phyloP scores from a whole-genome alignment of 129 eudicot genomes.

The Lonicera japonica region DNA sequence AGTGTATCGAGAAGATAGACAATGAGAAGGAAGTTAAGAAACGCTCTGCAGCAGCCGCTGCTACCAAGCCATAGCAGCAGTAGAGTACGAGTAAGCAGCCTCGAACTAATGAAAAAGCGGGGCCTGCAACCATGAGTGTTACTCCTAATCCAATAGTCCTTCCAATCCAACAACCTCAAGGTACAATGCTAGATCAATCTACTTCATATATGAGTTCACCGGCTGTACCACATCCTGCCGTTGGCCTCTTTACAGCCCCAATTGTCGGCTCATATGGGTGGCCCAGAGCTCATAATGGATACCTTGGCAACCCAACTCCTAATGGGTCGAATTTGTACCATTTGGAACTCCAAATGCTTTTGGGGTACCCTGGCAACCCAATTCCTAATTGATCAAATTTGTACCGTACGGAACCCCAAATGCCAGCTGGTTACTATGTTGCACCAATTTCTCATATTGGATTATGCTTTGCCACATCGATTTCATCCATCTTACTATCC shows the following conservation, averaged over 20 bases:
- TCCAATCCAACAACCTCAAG: slow-evolving; percentile 11
- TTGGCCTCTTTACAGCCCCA: slow-evolving; percentile 14
- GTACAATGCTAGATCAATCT: slow-evolving; percentile 10
- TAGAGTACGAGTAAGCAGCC: slow-evolving; percentile 14
- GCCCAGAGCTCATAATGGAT: slow-evolving; percentile 4
- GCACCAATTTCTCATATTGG: slow-evolving; percentile 18
- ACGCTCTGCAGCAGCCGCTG: slow-evolving; percentile 18
- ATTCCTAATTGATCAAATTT: too few species aligned
- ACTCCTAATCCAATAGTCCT: slow-evolving; percentile 13
- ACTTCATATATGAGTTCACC: not conserved
- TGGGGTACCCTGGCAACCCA: too few species aligned
- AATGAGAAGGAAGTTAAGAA: slow-evolving; percentile 23
- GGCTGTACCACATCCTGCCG: not conserved
- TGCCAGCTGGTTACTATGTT: slow-evolving; percentile 23
- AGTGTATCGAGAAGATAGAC: slow-evolving; percentile 29
- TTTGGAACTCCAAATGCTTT: too few species aligned
- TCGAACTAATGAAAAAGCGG: slow-evolving; percentile 5
- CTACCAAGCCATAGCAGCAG: slow-evolving; percentile 16
- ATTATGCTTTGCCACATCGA: slow-evolving; percentile 21
- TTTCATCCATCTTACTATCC: slow-evolving; percentile 33
- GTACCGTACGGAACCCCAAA: slow-evolving; percentile 20
- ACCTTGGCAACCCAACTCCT: too few species aligned
- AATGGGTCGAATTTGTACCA: too few species aligned
- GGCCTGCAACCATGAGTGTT: slow-evolving; percentile 12
- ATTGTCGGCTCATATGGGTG: slow-evolving; percentile 20